Conservation (phyloP, 257 asterid species). For the Nicotiana sylvestris region DNA sequence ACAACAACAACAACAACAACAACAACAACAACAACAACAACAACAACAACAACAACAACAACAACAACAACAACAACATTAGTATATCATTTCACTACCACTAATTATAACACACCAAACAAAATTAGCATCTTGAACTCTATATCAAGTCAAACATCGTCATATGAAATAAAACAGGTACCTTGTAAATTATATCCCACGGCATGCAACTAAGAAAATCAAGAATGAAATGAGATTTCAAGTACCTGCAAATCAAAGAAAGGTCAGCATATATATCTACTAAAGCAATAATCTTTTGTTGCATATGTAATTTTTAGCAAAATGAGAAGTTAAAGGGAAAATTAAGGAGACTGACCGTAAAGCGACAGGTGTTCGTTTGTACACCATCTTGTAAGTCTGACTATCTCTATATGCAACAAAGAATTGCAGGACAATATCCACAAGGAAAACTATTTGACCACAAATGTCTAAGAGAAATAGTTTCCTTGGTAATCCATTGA, state of each 20-base stretch:
- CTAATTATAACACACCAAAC: background rate
- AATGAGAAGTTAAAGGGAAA: background rate
- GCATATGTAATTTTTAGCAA: background rate
- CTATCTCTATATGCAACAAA: slow-evolving; percentile 58
- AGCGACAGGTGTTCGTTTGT: slow-evolving; percentile 48
- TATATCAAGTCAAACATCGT: background rate
- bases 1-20: too few relatives aligned
- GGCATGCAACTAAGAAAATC: slow-evolving; percentile 65
- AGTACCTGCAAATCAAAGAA: slow-evolving; percentile 34
- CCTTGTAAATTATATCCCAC: slow-evolving; percentile 76
- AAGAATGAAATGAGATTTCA: slow-evolving; percentile 43
- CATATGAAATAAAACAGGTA: background rate
- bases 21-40: too few relatives aligned
- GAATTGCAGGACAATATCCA: slow-evolving; percentile 58
- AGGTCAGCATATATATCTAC: background rate
- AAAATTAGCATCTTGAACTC: background rate
- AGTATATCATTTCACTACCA: background rate
- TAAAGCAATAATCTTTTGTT: background rate
- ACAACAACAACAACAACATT: background rate
- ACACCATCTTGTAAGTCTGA: slow-evolving; percentile 57
- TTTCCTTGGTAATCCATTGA: slow-evolving; percentile 60
- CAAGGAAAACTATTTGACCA: slow-evolving; percentile 58
- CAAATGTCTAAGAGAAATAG: slow-evolving; percentile 58
- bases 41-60: too few relatives aligned
- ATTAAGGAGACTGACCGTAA: slow-evolving; percentile 31